Conservation (phyloP, 345 rosid species). For the Eucalyptus erythrocorys region DNA sequence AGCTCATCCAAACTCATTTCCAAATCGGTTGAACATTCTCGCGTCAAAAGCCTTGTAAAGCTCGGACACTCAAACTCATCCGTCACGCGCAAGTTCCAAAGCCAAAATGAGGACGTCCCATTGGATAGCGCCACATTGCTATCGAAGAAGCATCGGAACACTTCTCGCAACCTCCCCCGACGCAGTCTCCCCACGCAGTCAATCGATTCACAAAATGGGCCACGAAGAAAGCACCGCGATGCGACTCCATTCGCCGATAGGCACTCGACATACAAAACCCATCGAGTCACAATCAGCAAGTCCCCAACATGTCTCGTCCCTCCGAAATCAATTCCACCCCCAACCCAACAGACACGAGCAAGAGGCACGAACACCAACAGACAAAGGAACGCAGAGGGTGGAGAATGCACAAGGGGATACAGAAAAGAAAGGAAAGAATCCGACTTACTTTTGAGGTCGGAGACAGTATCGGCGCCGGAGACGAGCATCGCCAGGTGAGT, state of each 20-base stretch:
- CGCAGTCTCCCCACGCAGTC: background rate
- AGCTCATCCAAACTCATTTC: background rate
- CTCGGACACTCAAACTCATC: background rate
- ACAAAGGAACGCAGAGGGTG: background rate
- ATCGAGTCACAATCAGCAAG: background rate
- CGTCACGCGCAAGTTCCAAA: background rate
- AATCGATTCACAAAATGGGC: background rate
- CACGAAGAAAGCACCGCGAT: background rate
- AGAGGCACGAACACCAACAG: background rate
- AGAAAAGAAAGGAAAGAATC: background rate
- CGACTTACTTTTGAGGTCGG: conserved; percentile 42
- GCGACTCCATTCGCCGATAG: background rate
- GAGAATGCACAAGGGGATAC: background rate
- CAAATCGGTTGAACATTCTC: background rate
- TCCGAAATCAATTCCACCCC: background rate
- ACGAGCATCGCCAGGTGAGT: conserved; percentile 41
- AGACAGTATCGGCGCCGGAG: conserved; percentile 35
- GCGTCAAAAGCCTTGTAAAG: background rate
- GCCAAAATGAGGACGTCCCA: background rate
- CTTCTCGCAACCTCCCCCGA: background rate
- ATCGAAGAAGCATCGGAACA: background rate
- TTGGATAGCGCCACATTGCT: background rate
- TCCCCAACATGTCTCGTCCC: background rate
- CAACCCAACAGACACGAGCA: background rate
- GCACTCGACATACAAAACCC: background rate